Evolutionary conservation across 129 eudicot genomes (phyloP), one percentile per base, ranked within the genome.

Genomic region (Centrapalus pauciflorus): DNA sequence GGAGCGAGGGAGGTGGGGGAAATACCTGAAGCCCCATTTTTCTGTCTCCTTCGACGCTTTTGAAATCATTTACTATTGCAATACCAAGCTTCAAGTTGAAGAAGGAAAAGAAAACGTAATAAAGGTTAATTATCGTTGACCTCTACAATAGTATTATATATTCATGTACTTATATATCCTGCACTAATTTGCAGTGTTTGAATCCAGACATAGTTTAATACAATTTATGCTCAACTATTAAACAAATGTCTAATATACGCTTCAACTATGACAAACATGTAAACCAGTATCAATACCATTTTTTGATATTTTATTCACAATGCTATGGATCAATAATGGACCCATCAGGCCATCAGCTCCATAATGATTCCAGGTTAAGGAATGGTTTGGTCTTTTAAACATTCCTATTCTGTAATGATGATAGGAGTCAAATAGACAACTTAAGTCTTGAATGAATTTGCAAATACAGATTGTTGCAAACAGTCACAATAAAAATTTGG

Each of bases 31-130:
- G 83, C 65, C 96, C 98, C 92, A 93, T 68, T 43, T 87, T 83
- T 79, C 95, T 71, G 70, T 93, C 98, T 67, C 98, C 98, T 82
- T 89, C 98, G 4, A 93, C 82, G 41, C 98, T 93, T 77, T 93
- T 93, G 66, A 93, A 93, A 82, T 93, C 96, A 62, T 93, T 93
- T 52, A 93, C 96, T 68, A 93, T 93, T 14, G 86, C 98, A 72
- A 93, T 93, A 33, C 98, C 98, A 50, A 89, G 91, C 98, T 93
- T 70, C 46, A 72, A 78, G 46, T 30, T 35, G 33, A 69, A 67
- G 3, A n/a, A 33, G 19, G 26, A 67, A 64, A n/a, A 72, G 10
- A 63, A 61, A 29, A 38, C 35, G n/a, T 4, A 45, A 17, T 25
- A n/a, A 70, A 25, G 16, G 74, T 57, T 66, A 52, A n/a, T 16